These are phyloP conservation scores for Persicaria maculosa DNA, from an alignment of 148 eudicot genomes.

Conservation along the genomic window DNA sequence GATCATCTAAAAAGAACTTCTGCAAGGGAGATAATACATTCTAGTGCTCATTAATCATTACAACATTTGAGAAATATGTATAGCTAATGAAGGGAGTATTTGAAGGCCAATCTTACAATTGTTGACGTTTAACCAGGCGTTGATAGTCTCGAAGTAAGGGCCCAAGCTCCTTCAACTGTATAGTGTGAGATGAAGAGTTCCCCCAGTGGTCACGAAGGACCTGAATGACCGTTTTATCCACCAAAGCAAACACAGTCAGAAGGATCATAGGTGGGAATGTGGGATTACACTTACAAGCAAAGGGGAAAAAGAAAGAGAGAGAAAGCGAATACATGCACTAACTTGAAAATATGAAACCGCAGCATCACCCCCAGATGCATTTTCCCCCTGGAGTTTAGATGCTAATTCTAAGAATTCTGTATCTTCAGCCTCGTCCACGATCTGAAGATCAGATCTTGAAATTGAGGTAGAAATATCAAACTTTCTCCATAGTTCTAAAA, in stretches of 20 bases:
- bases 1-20: no score
- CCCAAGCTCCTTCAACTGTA: constrained; percentile 67
- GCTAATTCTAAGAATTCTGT: constrained; percentile 65
- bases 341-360: constrained; percentile 36
- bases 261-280: not conserved
- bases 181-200: constrained; percentile 38
- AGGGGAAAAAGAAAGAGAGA: not conserved
- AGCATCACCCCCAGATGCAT: constrained; percentile 21
- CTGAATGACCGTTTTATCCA: constrained; percentile 35
- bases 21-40: no score
- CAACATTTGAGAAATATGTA: not conserved
- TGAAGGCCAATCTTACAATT: constrained; percentile 39
- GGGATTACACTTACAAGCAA: constrained; percentile 1
- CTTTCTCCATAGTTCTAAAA: constrained; percentile 59
- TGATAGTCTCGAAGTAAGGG: constrained; percentile 93
- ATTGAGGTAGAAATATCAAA: constrained; percentile 39
- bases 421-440: constrained; percentile 62
- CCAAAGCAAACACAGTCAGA: constrained; percentile 14
- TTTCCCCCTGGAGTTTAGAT: constrained; percentile 28
- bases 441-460: constrained; percentile 33
- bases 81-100: not conserved
- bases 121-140: constrained; percentile 53
- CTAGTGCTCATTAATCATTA: not conserved
- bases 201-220: constrained; percentile 81
- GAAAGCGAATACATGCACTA: not conserved